Evolutionary conservation across 495 filamentous ascomycete species (phyloP), one percentile per base, ranked within the genome.

Genomic region (Aspergillus bertholletiae): DNA sequence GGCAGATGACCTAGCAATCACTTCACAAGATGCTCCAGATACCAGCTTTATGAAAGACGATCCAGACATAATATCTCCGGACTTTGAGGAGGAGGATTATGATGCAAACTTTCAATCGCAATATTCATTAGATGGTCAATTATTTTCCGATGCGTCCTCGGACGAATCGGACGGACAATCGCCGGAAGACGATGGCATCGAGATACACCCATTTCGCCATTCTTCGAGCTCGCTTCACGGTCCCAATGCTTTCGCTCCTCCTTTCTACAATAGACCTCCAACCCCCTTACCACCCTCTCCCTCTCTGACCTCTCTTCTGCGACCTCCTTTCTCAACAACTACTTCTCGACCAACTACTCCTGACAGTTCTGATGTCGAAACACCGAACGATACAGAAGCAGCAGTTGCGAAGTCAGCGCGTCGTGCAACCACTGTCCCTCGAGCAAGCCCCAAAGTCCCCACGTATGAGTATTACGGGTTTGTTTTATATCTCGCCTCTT

Each of bases 381-480:
- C 80, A 1, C 75, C 80, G 3, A 80, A 83, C 37, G 78, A 83
- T 50, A 83, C 83, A 6, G 82, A 85, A 60, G 77, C 81, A 11
- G 84, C 81, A 30, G 82, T 87, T 17, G 80, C 85, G 21, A 83
- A 80, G 61, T 83, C 82, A 15, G 84, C 83, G 47, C 79, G 81
- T 22, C 77, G 76, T 23, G 81, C 87, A 32, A 84, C 84, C 40
- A 88, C 88, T 0, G 84, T 96, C 13, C 90, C 94, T 1, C 86
- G 92, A 32, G 94, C 92, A 15, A 87, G 86, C 40, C 94, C 94
- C 0, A 92, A 92, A 60, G 92, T 97, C 1, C 94, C 94, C 8
- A 98, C 94, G 0, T 97, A 98, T 70, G 94, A 98, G 66, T 98
- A 98, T 80, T 97, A 98, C 68, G 94, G 94, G 57, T 97, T 98